phyloP scores from a whole-genome alignment of 2,329 filamentous ascomycete species.

The Geosmithia flava region DNA sequence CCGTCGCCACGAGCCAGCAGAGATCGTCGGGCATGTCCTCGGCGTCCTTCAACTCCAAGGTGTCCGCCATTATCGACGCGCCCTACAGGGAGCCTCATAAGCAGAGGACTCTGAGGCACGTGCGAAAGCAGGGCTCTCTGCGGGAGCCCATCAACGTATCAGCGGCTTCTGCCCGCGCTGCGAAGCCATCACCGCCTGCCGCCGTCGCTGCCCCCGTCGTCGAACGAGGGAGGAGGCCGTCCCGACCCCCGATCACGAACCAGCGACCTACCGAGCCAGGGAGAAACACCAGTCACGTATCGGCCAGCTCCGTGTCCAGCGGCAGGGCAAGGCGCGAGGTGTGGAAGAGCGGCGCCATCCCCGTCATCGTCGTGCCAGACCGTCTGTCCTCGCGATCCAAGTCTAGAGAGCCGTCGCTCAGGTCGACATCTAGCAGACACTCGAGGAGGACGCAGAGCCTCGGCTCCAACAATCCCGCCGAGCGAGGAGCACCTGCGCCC shows the following conservation, averaged over 20 bases:
- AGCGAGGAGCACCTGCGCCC: background rate
- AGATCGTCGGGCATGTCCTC: conserved; percentile 42
- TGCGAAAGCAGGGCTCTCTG: conserved; percentile 40
- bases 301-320: conserved; percentile 36
- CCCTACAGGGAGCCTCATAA: conserved; percentile 21
- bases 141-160: conserved; percentile 25
- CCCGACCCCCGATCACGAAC: background rate
- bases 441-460: conserved; percentile 41
- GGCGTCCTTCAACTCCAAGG: conserved; percentile 40
- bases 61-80: conserved; percentile 41
- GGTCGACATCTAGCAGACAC: conserved; percentile 47
- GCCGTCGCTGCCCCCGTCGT: background rate
- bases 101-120: conserved; percentile 46
- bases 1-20: conserved; percentile 27
- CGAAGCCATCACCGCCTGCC: background rate
- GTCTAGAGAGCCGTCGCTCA: conserved; percentile 38
- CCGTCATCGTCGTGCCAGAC: conserved; percentile 49
- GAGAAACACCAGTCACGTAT: conserved; percentile 35
- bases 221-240: background rate
- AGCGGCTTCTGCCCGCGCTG: background rate
- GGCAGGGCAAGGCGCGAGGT: conserved; percentile 44
- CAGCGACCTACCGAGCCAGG: conserved; percentile 11
- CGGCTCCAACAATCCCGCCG: conserved; percentile 26
- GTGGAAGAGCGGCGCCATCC: conserved; percentile 46
- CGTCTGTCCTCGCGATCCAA: conserved; percentile 43